These are phyloP conservation scores for Lablab purpureus DNA, from an alignment of 306 rosid genomes.

Conservation along the genomic window DNA sequence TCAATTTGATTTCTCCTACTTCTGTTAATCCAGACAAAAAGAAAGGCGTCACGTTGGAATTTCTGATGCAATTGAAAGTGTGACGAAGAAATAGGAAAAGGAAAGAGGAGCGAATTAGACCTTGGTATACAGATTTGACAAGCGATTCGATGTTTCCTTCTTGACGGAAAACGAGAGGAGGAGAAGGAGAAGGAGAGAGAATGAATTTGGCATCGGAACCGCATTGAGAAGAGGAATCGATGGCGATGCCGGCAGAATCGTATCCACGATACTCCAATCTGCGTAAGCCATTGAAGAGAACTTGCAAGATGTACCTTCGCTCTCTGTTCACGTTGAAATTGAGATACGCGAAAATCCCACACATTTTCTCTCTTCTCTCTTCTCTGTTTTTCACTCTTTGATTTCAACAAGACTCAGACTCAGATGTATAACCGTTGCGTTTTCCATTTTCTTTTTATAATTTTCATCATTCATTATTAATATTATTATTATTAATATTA, in stretches of 20 bases:
- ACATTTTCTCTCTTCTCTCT: constrained; percentile 54
- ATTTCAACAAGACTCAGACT: neutral
- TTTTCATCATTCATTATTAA: no score
- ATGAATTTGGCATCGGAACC: constrained; percentile 21
- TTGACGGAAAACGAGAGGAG: constrained; percentile 83
- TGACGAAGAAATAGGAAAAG: neutral
- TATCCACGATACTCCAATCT: constrained; percentile 95
- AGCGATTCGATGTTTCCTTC: constrained; percentile 96
- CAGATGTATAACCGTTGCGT: neutral
- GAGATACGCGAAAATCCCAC: constrained; percentile 98
- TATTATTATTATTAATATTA: no score
- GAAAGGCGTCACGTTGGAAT: neutral
- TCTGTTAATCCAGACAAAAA: constrained; percentile 50
- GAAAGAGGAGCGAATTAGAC: constrained; percentile 25
- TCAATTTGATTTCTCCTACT: constrained; percentile 65
- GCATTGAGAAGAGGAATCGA: constrained; percentile 56
- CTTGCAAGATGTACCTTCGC: constrained; percentile 86
- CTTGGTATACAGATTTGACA: constrained; percentile 89
- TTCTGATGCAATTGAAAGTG: neutral
- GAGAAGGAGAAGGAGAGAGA: constrained; percentile 27
- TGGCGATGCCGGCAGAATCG: constrained; percentile 94
- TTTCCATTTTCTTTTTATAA: no score
- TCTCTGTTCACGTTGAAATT: constrained; percentile 85
- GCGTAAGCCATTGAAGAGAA: constrained; percentile 86
- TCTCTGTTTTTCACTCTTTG: constrained; percentile 1